Base-by-base conservation (phyloP, 2,329 filamentous ascomycete genomes). In the Rutstroemia sp. region DNA sequence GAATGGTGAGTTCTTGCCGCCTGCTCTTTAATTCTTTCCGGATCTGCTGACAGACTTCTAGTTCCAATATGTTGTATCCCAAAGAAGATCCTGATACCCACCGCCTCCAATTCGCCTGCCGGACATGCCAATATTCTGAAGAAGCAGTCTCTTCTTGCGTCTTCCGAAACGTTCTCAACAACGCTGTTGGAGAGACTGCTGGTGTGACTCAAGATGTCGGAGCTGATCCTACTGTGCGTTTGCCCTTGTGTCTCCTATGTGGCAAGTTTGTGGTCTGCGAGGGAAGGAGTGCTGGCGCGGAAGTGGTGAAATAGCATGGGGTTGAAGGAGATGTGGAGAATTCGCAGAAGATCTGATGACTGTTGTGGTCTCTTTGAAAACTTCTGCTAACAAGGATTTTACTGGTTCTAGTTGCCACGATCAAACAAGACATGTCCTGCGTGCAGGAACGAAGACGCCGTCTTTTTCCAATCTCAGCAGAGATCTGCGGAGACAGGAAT, bases 401-500 rank as follows among this genome's bases (percentile, higher is more conserved):
- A 68, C 68, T 66, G 61, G 66, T 64, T 78, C 70, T 82, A 96
- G 92, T 88, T 97, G 72, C 94, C 94, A 62, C 87, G 92, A 68
- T 86, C 90, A 67, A 89, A 90, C 71, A 90, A 88, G 74, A 80
- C 81, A 59, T 99, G 94, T 75, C 90, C 91, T 52, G 81, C 78
- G 65, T 99, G 95, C 78, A 80, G 82, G 63, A 88, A 94, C 72
- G 83, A 84, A 65, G 92, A 97, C 75, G 91, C 92, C 47, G 95
- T 99, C 58, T 99, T 96, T 76, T 99, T 99, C 78, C 94, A 99
- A 76, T 96, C 92, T 60, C 94, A 99, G 72, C 92, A 97, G 77
- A 88, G 94, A 73, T 96, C 88, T 65, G 89, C 90, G 49, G 92
- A 97, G 73, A 99, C 94, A 46, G 94, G 94, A 76, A 99, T 99